Evolutionary conservation across 2,329 filamentous ascomycete genomes (phyloP).

Genomic region (Diaporthe sp.): DNA sequence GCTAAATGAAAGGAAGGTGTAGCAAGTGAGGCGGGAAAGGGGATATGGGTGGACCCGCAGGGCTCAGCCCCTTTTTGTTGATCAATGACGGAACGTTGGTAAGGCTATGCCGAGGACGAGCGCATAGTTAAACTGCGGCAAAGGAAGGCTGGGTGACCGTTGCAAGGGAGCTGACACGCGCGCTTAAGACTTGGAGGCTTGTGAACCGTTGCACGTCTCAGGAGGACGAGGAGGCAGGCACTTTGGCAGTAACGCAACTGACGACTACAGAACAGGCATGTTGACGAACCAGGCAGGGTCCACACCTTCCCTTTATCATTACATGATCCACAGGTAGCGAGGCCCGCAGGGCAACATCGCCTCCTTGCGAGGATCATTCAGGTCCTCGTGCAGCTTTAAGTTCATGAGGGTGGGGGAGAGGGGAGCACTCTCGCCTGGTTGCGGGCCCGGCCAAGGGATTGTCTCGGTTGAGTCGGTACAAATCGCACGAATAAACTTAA

Average conservation of each 20-base stretch:
- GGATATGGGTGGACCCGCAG: not conserved
- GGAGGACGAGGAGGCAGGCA: not conserved
- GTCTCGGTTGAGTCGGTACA: constrained; percentile 8
- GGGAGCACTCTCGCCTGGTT: not conserved
- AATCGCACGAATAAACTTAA: constrained; percentile 10
- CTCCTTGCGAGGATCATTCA: not conserved
- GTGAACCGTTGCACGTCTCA: constrained; percentile 23
- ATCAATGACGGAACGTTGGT: not conserved
- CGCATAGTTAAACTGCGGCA: not conserved
- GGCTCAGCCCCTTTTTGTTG: constrained; percentile 19
- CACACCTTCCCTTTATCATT: not conserved
- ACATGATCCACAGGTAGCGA: not conserved
- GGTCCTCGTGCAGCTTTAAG: not conserved
- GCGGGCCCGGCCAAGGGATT: not conserved
- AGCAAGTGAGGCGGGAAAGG: not conserved
- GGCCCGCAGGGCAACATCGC: not conserved
- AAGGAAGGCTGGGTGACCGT: constrained; percentile 2
- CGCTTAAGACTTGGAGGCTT: not conserved
- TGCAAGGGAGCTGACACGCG: constrained; percentile 21
- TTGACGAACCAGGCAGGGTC: not conserved
- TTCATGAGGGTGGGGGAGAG: not conserved
- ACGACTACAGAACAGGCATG: not conserved
- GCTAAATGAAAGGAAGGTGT: not conserved
- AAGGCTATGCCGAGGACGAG: not conserved
- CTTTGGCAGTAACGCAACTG: not conserved